Evolutionary conservation across 1,284 basidiomycete genomes (phyloP).

Genomic region (Leccinum laetum): DNA sequence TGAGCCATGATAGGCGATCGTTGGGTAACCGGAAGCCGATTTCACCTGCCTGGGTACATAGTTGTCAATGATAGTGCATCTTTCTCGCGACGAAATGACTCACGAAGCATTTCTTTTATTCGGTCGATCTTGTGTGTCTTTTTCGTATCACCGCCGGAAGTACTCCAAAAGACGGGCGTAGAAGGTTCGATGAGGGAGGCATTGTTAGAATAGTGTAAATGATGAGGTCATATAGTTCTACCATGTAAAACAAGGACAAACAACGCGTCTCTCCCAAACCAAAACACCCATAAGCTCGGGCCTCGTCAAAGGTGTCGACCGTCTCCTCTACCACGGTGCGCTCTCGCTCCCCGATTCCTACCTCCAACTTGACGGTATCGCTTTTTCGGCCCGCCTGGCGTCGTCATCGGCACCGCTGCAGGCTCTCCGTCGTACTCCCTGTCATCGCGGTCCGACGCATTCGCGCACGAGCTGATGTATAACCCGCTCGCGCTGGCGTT

Average conservation of each 20-base stretch:
- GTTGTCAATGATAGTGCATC: too few relatives aligned
- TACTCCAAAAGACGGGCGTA: too few relatives aligned
- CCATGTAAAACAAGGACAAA: not conserved
- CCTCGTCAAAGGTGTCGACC: conserved; percentile 24
- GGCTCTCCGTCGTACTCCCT: conserved; percentile 33
- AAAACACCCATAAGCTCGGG: conserved; percentile 3
- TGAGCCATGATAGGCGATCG: too few relatives aligned
- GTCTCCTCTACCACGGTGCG: conserved; percentile 73
- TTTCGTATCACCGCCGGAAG: too few relatives aligned
- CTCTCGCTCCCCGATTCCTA: conserved; percentile 75
- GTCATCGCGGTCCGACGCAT: conserved; percentile 28
- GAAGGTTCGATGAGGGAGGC: too few relatives aligned
- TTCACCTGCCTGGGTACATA: too few relatives aligned
- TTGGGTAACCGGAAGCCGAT: too few relatives aligned
- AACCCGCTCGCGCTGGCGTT: conserved; percentile 66
- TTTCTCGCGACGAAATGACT: too few relatives aligned
- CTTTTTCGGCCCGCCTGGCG: conserved; percentile 50
- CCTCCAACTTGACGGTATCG: conserved; percentile 69
- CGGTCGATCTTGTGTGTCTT: too few relatives aligned
- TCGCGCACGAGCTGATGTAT: conserved; percentile 46
- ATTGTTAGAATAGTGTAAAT: too few relatives aligned
- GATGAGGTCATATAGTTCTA: too few relatives aligned
- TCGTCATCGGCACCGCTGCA: conserved; percentile 20
- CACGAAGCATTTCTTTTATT: too few relatives aligned
- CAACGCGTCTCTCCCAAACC: not conserved